Evolutionary conservation across 164 flowering plant species (phyloP).

Genomic region (Buxus sempervirens): DNA sequence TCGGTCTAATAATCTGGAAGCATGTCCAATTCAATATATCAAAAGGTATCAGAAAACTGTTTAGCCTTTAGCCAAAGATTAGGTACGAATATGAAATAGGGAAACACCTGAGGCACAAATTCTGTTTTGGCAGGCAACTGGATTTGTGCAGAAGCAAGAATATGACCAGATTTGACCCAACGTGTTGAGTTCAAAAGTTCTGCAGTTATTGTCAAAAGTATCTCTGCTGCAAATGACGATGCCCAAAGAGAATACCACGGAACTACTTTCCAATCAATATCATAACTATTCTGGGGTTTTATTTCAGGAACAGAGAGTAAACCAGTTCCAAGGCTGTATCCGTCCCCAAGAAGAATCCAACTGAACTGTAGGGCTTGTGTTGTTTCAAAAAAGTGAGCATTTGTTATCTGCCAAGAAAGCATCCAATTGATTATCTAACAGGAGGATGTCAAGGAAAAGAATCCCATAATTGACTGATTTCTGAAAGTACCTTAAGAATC

Average conservation of each 20-base stretch:
- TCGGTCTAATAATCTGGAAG: conserved; percentile 50
- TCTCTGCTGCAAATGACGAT: conserved; percentile 54
- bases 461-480: conserved; percentile 3
- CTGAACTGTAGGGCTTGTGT: conserved; percentile 61
- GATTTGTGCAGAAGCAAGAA: conserved; percentile 67
- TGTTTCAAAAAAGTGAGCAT: conserved; percentile 56
- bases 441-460: neutral
- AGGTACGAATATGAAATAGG: conserved; percentile 4
- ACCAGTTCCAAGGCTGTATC: conserved; percentile 68
- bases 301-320: conserved; percentile 50
- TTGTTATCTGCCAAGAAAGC: conserved; percentile 53
- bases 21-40: conserved; percentile 6
- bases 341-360: conserved; percentile 77
- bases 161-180: conserved; percentile 86
- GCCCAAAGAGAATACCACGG: conserved; percentile 69
- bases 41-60: neutral
- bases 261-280: conserved; percentile 54
- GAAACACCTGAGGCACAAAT: conserved; percentile 45
- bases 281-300: conserved; percentile 59
- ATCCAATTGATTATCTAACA: neutral
- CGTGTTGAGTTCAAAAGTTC: conserved; percentile 55
- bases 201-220: conserved; percentile 56
- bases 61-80: neutral
- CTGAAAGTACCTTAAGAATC: conserved; percentile 52
- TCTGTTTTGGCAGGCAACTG: conserved; percentile 54